phyloP scores from a whole-genome alignment of 257 asterid species.

The Rauvolfia tetraphylla region DNA sequence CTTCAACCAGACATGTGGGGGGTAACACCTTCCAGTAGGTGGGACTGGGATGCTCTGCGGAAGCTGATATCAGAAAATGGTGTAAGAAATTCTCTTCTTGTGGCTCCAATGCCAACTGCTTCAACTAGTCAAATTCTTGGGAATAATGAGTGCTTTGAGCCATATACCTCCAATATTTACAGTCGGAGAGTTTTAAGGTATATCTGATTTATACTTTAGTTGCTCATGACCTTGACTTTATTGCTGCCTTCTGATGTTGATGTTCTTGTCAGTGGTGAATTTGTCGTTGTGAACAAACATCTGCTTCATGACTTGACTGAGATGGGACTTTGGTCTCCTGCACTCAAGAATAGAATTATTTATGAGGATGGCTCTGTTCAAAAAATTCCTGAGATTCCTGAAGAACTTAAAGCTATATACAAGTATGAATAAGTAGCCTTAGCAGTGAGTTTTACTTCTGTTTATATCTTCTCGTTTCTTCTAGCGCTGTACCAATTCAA shows the following conservation, averaged over 20 bases:
- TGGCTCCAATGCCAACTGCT: constrained; percentile 99
- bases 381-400: constrained; percentile 71
- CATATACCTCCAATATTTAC: constrained; percentile 91
- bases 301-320: constrained; percentile 88
- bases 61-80: constrained; percentile 58
- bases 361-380: constrained; percentile 90
- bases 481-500: constrained; percentile 14
- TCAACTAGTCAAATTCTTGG: constrained; percentile 99
- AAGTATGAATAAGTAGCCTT: constrained; percentile 47
- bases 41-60: constrained; percentile 89
- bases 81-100: constrained; percentile 82
- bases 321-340: constrained; percentile 92
- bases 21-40: constrained; percentile 68
- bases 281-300: constrained; percentile 97
- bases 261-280: constrained; percentile 66
- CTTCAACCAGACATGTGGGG: constrained; percentile 99
- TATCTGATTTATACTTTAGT: background rate
- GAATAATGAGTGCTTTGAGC: constrained; percentile 95
- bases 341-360: constrained; percentile 72
- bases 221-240: background rate
- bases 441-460: constrained; percentile 5
- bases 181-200: constrained; percentile 93
- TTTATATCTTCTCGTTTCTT: background rate
- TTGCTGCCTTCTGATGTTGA: constrained; percentile 1
- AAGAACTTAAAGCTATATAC: constrained; percentile 64